phyloP scores from a whole-genome alignment of 345 rosid genomes.

The Gossypium turneri region DNA sequence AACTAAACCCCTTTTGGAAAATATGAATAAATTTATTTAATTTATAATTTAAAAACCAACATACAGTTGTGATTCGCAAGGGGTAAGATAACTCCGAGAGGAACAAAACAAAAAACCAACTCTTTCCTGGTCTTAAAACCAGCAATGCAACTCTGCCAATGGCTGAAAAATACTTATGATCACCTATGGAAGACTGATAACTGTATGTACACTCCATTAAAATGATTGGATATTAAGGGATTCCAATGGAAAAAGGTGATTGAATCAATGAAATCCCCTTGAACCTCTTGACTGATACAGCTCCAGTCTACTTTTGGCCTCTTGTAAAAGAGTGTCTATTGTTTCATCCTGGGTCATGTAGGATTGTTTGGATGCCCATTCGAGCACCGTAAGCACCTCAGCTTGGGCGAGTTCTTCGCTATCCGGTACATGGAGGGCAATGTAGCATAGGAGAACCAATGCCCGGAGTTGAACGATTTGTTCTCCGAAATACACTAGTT shows the following conservation, averaged over 20 bases:
- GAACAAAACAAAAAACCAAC: neutral
- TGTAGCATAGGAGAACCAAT: constrained; percentile 58
- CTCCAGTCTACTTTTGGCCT: constrained; percentile 74
- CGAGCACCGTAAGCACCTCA: constrained; percentile 72
- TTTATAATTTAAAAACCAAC: neutral
- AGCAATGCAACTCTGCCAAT: neutral
- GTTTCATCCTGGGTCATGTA: constrained; percentile 46
- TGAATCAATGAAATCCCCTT: constrained; percentile 50
- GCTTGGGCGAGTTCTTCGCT: constrained; percentile 77
- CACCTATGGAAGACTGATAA: constrained; percentile 3
- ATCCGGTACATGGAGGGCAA: constrained; percentile 78
- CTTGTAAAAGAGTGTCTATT: constrained; percentile 46
- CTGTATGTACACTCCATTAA: constrained; percentile 33
- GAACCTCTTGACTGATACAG: constrained; percentile 89
- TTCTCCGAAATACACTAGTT: constrained; percentile 80
- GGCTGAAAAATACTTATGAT: constrained; percentile 12
- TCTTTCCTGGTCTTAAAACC: neutral
- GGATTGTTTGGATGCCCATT: constrained; percentile 81
- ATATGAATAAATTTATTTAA: neutral
- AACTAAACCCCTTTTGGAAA: neutral
- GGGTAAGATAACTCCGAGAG: neutral
- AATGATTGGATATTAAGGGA: constrained; percentile 1
- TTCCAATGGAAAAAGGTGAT: neutral
- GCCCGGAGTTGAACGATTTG: constrained; percentile 58
- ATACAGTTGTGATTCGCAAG: neutral